Evolutionary conservation across 352 stramenopile genomes (phyloP).

Genomic region (Globisporangium iwayamae): DNA sequence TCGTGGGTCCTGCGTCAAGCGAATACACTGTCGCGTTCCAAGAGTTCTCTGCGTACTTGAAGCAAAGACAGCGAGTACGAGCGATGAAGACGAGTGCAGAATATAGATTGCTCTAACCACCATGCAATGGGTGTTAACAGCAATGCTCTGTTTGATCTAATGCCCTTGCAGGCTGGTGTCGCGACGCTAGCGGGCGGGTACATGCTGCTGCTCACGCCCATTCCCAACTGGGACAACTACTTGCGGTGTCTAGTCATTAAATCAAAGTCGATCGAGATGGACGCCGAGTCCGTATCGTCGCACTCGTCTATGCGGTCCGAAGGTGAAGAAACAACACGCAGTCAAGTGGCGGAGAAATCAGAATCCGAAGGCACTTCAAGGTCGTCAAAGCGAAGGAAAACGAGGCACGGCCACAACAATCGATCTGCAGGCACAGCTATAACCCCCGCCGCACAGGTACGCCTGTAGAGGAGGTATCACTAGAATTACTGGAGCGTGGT

Average conservation of each 20-base stretch:
- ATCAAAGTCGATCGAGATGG: slow-evolving; percentile 21
- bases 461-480: background rate
- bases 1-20: slow-evolving; percentile 29
- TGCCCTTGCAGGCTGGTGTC: slow-evolving; percentile 46
- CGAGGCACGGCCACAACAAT: background rate
- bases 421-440: too few relatives aligned
- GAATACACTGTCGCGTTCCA: slow-evolving; percentile 32
- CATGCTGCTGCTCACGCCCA: slow-evolving; percentile 53
- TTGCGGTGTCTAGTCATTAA: slow-evolving; percentile 59
- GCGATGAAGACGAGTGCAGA: background rate
- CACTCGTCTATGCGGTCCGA: slow-evolving; percentile 1
- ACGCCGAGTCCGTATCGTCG: slow-evolving; percentile 1
- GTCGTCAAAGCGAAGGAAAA: slow-evolving; percentile 5
- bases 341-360: background rate
- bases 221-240: slow-evolving; percentile 30
- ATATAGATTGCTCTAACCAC: background rate
- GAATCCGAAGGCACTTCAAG: background rate
- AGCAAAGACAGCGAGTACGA: slow-evolving; percentile 45
- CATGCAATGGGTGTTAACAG: background rate
- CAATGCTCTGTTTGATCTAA: too few relatives aligned
- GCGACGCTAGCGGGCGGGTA: slow-evolving; percentile 35
- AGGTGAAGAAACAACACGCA: background rate
- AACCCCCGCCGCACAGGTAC: background rate
- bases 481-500: background rate
- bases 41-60: slow-evolving; percentile 49